phyloP scores from a whole-genome alignment of 345 rosid genomes.

The Noccaea bulbosa region DNA sequence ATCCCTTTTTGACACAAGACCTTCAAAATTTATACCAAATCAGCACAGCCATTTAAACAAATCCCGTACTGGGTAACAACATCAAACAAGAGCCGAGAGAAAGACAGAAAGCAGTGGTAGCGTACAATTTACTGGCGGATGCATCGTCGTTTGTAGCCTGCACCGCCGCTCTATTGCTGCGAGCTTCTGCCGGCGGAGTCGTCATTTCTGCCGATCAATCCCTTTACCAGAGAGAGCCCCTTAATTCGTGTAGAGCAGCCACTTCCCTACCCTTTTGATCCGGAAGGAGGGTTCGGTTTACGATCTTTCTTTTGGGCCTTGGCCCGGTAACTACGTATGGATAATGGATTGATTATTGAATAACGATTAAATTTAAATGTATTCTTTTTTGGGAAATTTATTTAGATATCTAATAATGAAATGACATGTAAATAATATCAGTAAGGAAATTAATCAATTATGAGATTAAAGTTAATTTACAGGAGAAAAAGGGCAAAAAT shows the following conservation, averaged over 20 bases:
- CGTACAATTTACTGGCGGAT: constrained; percentile 86
- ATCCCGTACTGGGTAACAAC: background rate
- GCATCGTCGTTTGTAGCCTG: constrained; percentile 99
- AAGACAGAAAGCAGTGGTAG: background rate
- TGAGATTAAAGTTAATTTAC: too few relatives aligned
- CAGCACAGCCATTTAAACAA: background rate
- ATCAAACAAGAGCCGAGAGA: constrained; percentile 9
- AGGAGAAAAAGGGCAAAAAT: too few relatives aligned
- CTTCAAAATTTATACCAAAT: constrained; percentile 49
- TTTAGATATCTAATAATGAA: too few relatives aligned
- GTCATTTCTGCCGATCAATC: constrained; percentile 44
- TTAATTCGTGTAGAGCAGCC: too few relatives aligned
- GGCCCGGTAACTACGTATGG: background rate
- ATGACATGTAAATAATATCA: too few relatives aligned
- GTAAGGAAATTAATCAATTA: background rate
- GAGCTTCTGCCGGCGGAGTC: constrained; percentile 53
- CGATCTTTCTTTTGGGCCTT: constrained; percentile 1
- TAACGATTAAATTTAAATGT: too few relatives aligned
- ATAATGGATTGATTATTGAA: too few relatives aligned
- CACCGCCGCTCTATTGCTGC: constrained; percentile 81
- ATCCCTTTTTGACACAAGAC: constrained; percentile 88
- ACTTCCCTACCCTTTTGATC: background rate
- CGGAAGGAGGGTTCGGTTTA: background rate
- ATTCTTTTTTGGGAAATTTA: too few relatives aligned
- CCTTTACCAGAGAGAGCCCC: background rate